Conservation (phyloP, 495 filamentous ascomycete genomes). For the Neurospora sp. region DNA sequence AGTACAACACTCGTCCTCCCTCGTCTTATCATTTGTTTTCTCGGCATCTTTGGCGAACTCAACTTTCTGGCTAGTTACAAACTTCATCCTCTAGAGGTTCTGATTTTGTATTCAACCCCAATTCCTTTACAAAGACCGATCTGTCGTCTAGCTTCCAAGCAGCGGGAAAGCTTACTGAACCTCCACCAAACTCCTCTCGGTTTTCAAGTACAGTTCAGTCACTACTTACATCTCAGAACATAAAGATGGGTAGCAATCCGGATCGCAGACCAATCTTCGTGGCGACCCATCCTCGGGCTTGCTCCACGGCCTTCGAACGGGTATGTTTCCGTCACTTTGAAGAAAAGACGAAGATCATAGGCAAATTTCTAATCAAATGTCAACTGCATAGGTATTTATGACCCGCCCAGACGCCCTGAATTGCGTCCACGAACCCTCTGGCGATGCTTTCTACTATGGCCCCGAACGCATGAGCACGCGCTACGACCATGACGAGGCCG, state of each 20-base stretch:
- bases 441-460: slow-evolving; percentile 92
- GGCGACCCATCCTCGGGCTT: slow-evolving; percentile 86
- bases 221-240: background rate
- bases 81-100: background rate
- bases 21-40: background rate
- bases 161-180: background rate
- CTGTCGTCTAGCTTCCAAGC: background rate
- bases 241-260: background rate
- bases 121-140: background rate
- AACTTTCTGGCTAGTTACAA: background rate
- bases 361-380: background rate
- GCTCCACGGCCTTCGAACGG: slow-evolving; percentile 92
- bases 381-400: slow-evolving; percentile 73
- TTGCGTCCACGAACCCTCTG: slow-evolving; percentile 91
- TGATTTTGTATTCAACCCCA: background rate
- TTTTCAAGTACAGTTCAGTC: background rate
- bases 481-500: slow-evolving; percentile 62
- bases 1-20: background rate
- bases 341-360: background rate
- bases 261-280: slow-evolving; percentile 69
- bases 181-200: background rate
- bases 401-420: slow-evolving; percentile 67
- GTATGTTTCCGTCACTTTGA: slow-evolving; percentile 37
- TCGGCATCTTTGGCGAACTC: background rate
- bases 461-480: slow-evolving; percentile 72